Evolutionary conservation across 306 rosid genomes (phyloP).

Genomic region (Ceratonia siliqua): DNA sequence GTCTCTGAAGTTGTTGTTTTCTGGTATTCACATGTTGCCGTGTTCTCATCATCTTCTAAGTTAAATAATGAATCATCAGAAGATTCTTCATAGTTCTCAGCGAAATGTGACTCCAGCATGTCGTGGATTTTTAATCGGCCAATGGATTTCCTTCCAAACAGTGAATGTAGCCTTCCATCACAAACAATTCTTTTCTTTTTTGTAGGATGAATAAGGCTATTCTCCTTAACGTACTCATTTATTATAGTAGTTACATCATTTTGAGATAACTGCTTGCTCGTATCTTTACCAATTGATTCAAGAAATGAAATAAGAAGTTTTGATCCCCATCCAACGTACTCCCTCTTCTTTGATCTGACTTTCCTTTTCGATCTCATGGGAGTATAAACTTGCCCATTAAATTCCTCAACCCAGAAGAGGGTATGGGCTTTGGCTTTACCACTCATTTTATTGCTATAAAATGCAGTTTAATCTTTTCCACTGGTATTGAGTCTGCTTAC

Average conservation of each 20-base stretch:
- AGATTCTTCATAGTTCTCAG: slow-evolving; percentile 48
- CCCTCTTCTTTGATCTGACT: slow-evolving; percentile 48
- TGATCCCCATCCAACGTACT: slow-evolving; percentile 81
- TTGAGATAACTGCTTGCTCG: slow-evolving; percentile 50
- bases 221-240: slow-evolving; percentile 51
- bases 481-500: slow-evolving; percentile 9
- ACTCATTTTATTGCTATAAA: slow-evolving; percentile 15
- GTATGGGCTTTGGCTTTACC: neutral
- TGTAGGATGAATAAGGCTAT: slow-evolving; percentile 49
- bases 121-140: slow-evolving; percentile 56
- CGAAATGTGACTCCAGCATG: slow-evolving; percentile 67
- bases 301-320: slow-evolving; percentile 60
- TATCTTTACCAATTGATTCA: slow-evolving; percentile 61
- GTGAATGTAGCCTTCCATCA: slow-evolving; percentile 54
- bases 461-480: neutral
- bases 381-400: slow-evolving; percentile 35
- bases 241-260: slow-evolving; percentile 54
- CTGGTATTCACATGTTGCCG: slow-evolving; percentile 24
- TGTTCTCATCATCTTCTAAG: slow-evolving; percentile 47
- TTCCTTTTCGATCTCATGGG: slow-evolving; percentile 44
- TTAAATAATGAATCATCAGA: slow-evolving; percentile 38
- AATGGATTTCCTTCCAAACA: slow-evolving; percentile 73
- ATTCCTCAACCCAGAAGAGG: slow-evolving; percentile 43
- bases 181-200: slow-evolving; percentile 71
- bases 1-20: slow-evolving; percentile 24